Conservation (phyloP, 805 yeast genomes). For the Candida wancherniae region DNA sequence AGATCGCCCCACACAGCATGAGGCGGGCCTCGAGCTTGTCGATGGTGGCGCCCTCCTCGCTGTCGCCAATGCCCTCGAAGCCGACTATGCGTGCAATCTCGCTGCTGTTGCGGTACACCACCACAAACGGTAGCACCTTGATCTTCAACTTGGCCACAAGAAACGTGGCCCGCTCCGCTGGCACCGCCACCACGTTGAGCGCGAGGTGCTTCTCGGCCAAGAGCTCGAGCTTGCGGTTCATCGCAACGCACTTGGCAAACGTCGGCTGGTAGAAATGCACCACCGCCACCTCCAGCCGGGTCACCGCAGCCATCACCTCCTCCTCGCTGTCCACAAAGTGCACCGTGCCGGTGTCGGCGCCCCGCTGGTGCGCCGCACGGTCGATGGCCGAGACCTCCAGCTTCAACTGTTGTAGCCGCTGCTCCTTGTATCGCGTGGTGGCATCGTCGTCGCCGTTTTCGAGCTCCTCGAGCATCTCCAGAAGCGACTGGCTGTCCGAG, state of each 20-base stretch:
- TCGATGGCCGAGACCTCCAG: conserved; percentile 36
- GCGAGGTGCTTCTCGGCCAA: conserved; percentile 57
- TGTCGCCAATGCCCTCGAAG: conserved; percentile 52
- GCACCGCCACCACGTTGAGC: conserved; percentile 49
- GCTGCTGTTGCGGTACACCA: conserved; percentile 54
- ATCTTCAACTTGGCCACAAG: conserved; percentile 58
- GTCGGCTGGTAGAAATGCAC: conserved; percentile 61
- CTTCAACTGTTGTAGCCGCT: conserved; percentile 54
- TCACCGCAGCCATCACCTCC: conserved; percentile 48
- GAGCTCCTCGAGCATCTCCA: conserved; percentile 40
- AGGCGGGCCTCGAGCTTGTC: conserved; percentile 42
- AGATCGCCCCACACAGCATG: conserved; percentile 23
- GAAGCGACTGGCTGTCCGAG: conserved; percentile 30
- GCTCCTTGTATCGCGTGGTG: conserved; percentile 54
- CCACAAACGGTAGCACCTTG: conserved; percentile 67
- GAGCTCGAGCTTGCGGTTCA: conserved; percentile 43
- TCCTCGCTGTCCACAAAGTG: conserved; percentile 46
- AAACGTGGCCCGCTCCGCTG: conserved; percentile 68
- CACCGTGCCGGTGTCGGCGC: conserved; percentile 30
- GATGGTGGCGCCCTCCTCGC: conserved; percentile 43
- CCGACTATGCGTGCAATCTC: conserved; percentile 64
- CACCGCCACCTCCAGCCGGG: conserved; percentile 31
- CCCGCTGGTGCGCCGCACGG: conserved; percentile 20
- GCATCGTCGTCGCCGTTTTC: conserved; percentile 44
- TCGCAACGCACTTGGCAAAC: conserved; percentile 55